Evolutionary conservation across 345 rosid species (phyloP), one percentile per base, ranked within the genome.

Genomic region (Aquilaria yunnanensis): DNA sequence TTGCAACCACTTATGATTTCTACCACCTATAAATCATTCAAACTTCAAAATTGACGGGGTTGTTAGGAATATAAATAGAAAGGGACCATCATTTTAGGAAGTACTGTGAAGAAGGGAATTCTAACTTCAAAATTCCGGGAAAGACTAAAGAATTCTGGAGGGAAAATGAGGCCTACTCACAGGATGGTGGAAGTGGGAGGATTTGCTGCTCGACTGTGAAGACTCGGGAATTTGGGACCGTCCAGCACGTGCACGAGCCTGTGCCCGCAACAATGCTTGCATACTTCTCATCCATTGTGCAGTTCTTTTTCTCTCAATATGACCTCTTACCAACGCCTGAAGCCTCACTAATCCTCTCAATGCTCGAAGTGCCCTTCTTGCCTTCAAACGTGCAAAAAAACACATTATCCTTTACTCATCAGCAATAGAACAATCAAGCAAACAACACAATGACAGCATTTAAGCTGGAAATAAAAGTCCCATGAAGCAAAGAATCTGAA

Each of bases 271-370:
- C 75, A 91, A 54, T 30, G 94, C 80, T 45, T 89, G 99, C 96
- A 91, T 89, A 67, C 77, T 51, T 9, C 76, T 81, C 51, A 84
- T 65, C 87, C 83, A 76, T 31, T 72, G 75, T 3, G 81, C 59
- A 32, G 77, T 79, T 68, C 82, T 75, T 78, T 91, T 95, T 65
- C 99, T 74, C 75, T 84, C 87, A 4, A 91, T 82, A 64, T 91
- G 90, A 10, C 99, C 96, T 76, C 99, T 87, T n/a, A 89, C 96
- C 43, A 89, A 71, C 0, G 98, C 98, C 65, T 95, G 96, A 72
- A 95, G 94, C 85, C 85, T 85, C n/a, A 95, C 98, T 70, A 95
- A 67, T n/a, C 93, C 93, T 72, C 74, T 95, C 11, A 95, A 60
- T 30, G 99, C 99, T n/a, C 97, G 81, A 77, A 91, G 74, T 0